These are phyloP conservation scores for Pistacia integerrima DNA, from an alignment of 345 rosid species.

Conservation along the genomic window DNA sequence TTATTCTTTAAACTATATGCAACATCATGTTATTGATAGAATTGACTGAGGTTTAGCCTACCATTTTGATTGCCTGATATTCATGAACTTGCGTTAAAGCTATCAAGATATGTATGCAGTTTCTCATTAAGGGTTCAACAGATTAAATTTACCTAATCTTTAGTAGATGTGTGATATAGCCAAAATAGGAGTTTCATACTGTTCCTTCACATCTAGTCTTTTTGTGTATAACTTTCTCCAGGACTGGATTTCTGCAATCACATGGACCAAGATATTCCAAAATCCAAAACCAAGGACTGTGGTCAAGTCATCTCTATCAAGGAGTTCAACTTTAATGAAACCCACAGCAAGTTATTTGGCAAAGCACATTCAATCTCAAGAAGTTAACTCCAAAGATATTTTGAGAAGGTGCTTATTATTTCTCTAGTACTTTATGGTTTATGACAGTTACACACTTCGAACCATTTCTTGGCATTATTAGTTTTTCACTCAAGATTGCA, in stretches of 20 bases:
- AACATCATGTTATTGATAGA: neutral
- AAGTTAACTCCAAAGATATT: constrained; percentile 39
- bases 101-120: neutral
- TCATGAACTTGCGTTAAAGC: neutral
- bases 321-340: constrained; percentile 64
- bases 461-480: neutral
- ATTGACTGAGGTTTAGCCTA: neutral
- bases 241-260: constrained; percentile 31
- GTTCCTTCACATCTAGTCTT: neutral
- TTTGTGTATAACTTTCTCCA: constrained; percentile 6
- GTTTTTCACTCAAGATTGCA: neutral
- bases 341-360: constrained; percentile 92
- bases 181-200: neutral
- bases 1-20: neutral
- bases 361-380: constrained; percentile 52
- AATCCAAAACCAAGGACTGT: constrained; percentile 22
- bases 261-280: constrained; percentile 19
- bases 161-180: neutral
- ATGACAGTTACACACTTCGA: neutral
- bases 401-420: constrained; percentile 41
- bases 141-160: neutral
- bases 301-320: constrained; percentile 33
- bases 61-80: neutral
- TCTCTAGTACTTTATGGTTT: constrained; percentile 6
- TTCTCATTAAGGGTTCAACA: neutral